Conservation (phyloP, 768 basidiomycete genomes). For the Multifurca ochricompacta region DNA sequence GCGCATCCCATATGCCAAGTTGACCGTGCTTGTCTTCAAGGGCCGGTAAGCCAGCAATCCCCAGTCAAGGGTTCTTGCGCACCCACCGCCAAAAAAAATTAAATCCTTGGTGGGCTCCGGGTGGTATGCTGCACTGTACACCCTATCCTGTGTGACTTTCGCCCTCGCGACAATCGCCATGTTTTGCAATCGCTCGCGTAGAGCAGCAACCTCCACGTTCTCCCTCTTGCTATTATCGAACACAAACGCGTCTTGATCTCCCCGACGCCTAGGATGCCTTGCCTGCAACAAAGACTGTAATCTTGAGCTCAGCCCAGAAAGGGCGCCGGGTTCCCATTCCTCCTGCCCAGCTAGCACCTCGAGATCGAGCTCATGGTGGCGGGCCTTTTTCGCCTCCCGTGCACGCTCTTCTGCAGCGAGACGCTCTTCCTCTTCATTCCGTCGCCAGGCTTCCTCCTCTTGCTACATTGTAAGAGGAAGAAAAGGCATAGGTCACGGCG, state of each 20-base stretch:
- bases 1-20: slow-evolving; percentile 82
- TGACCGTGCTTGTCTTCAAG: slow-evolving; percentile 70
- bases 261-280: slow-evolving; percentile 33
- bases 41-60: neutral
- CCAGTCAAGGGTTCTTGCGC: neutral
- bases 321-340: slow-evolving; percentile 38
- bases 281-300: slow-evolving; percentile 36
- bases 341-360: slow-evolving; percentile 38
- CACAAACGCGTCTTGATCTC: slow-evolving; percentile 44
- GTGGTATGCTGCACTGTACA: slow-evolving; percentile 78
- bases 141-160: slow-evolving; percentile 66
- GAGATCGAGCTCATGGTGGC: slow-evolving; percentile 59
- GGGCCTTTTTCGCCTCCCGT: slow-evolving; percentile 57
- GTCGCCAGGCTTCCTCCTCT: slow-evolving; percentile 41
- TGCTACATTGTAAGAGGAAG: slow-evolving; percentile 28
- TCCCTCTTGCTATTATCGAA: slow-evolving; percentile 42
- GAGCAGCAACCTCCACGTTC: slow-evolving; percentile 39
- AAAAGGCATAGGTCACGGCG: neutral
- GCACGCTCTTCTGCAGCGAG: slow-evolving; percentile 55
- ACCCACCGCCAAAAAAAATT: slow-evolving; percentile 76
- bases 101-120: slow-evolving; percentile 73
- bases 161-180: slow-evolving; percentile 68
- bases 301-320: slow-evolving; percentile 37
- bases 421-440: slow-evolving; percentile 53
- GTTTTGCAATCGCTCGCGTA: slow-evolving; percentile 46